These are phyloP conservation scores for Fusarium subtropicale DNA, from an alignment of 2,329 filamentous ascomycete genomes.

Conservation along the genomic window DNA sequence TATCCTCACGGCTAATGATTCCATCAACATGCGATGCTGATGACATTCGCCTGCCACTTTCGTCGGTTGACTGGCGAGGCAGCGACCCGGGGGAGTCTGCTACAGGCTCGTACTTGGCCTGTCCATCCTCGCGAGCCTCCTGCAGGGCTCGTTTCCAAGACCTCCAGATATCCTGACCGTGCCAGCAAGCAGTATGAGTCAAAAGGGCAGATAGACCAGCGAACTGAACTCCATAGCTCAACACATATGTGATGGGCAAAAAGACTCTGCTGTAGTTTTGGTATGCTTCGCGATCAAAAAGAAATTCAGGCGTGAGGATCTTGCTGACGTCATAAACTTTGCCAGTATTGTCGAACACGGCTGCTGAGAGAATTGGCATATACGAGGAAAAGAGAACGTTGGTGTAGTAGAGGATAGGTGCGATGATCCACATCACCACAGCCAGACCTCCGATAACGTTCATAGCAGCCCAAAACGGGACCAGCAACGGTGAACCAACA, in stretches of 20 bases:
- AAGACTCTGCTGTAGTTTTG: slow-evolving; percentile 86
- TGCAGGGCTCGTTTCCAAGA: slow-evolving; percentile 78
- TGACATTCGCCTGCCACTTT: slow-evolving; percentile 44
- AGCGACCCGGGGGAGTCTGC: slow-evolving; percentile 45
- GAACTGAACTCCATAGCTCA: slow-evolving; percentile 89
- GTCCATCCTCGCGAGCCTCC: slow-evolving; percentile 67
- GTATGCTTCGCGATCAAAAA: slow-evolving; percentile 83
- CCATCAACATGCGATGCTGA: slow-evolving; percentile 61
- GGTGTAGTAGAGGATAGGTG: slow-evolving; percentile 82
- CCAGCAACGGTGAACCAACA: slow-evolving; percentile 85
- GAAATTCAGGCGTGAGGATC: slow-evolving; percentile 80
- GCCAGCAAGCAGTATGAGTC: slow-evolving; percentile 86
- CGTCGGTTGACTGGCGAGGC: slow-evolving; percentile 35
- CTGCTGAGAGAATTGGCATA: slow-evolving; percentile 85
- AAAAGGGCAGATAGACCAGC: slow-evolving; percentile 82
- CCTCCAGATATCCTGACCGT: slow-evolving; percentile 82
- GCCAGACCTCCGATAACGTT: slow-evolving; percentile 85
- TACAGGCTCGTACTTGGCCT: slow-evolving; percentile 66
- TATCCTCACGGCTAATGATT: slow-evolving; percentile 78
- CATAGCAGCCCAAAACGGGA: slow-evolving; percentile 87
- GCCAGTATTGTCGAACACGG: slow-evolving; percentile 87
- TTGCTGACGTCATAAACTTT: slow-evolving; percentile 83
- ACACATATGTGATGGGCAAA: slow-evolving; percentile 85
- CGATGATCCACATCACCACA: slow-evolving; percentile 86
- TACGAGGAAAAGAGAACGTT: slow-evolving; percentile 85